Evolutionary conservation across 176 grass and related monocot genomes (phyloP).

Genomic region (Zizania latifolia): DNA sequence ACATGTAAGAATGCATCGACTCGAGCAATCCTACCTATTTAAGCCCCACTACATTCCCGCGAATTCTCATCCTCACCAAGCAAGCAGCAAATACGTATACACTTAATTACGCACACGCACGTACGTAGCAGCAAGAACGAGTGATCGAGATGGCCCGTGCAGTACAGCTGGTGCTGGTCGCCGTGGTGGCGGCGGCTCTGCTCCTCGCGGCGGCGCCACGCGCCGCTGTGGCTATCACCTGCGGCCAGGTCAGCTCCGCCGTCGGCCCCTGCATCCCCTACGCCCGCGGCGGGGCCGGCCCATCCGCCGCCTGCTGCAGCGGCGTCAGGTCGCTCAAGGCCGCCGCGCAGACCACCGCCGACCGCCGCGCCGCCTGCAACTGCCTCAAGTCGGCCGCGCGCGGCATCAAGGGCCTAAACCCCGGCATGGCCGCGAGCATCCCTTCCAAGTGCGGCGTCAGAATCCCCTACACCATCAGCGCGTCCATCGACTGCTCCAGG

Average conservation of each 20-base stretch:
- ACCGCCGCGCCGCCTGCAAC: too few species aligned
- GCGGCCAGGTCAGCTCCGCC: conserved; percentile 18
- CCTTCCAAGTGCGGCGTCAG: conserved; percentile 46
- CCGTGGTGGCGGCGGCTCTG: conserved; percentile 5
- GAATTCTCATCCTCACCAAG: neutral
- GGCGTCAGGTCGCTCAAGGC: conserved; percentile 14
- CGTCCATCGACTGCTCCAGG: conserved; percentile 45
- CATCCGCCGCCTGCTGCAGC: conserved; percentile 14
- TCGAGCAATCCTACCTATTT: too few species aligned
- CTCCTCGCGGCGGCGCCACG: neutral
- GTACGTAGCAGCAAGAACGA: too few species aligned
- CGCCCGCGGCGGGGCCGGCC: neutral
- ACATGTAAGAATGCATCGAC: too few species aligned
- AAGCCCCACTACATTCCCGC: neutral
- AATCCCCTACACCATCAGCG: conserved; percentile 37
- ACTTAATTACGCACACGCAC: too few species aligned
- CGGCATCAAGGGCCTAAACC: conserved; percentile 5
- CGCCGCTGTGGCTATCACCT: neutral
- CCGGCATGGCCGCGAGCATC: conserved; percentile 15
- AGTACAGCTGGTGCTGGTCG: neutral
- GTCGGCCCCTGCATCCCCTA: conserved; percentile 34
- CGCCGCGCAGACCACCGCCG: neutral
- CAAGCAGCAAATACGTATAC: too few species aligned
- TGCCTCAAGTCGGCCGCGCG: conserved; percentile 24
- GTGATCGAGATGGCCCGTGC: neutral